These are phyloP conservation scores for Scenedesmus sp. DNA, from an alignment of 163 green algal genomes.

Conservation along the genomic window DNA sequence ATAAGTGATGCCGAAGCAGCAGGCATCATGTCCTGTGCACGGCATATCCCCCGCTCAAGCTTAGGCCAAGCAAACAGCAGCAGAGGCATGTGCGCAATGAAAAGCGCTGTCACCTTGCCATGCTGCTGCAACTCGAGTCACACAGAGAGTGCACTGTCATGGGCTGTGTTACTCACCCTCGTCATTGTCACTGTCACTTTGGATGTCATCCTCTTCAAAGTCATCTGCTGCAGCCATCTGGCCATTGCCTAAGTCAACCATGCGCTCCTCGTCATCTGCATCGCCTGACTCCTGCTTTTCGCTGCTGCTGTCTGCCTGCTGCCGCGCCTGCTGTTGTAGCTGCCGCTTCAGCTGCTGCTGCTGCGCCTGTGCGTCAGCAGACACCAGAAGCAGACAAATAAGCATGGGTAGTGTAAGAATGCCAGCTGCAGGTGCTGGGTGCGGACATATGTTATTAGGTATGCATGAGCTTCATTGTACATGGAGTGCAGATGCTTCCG, in stretches of 20 bases:
- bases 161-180: conserved; percentile 4
- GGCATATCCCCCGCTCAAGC: no score
- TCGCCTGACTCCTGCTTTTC: neutral
- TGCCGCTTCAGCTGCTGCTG: conserved; percentile 42
- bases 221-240: conserved; percentile 11
- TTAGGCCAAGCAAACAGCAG: no score
- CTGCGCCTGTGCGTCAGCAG: neutral
- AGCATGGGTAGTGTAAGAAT: no score
- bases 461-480: neutral
- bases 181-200: conserved; percentile 39
- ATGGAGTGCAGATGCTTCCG: neutral
- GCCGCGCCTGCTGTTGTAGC: conserved; percentile 13
- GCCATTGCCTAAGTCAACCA: conserved; percentile 2
- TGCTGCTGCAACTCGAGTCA: neutral
- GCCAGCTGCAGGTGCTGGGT: neutral
- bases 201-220: conserved; percentile 35
- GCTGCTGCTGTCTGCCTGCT: conserved; percentile 4
- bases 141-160: no score
- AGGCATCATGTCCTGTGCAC: no score
- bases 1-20: no score
- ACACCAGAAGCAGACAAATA: neutral
- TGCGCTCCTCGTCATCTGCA: neutral
- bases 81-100: neutral
- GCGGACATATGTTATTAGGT: neutral
- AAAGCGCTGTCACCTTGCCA: neutral